Conservation (phyloP, 352 stramenopile species). For the Aphanomyces cochlioides region DNA sequence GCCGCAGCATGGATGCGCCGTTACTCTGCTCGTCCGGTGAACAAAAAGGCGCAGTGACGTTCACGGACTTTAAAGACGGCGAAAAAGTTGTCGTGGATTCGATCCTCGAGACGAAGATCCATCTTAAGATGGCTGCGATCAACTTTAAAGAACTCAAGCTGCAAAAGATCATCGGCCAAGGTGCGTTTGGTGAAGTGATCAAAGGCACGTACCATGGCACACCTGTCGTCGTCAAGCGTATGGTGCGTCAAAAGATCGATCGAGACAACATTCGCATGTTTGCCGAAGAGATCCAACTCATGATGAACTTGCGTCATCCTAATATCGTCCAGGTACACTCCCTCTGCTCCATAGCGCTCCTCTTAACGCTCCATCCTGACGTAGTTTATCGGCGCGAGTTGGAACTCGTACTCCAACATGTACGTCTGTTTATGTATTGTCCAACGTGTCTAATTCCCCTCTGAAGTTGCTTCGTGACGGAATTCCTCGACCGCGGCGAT, state of each 20-base stretch:
- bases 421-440: constrained; percentile 39
- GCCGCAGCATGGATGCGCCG: too few species aligned
- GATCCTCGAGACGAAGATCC: constrained; percentile 86
- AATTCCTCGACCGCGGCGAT: constrained; percentile 82
- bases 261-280: constrained; percentile 87
- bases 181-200: constrained; percentile 84
- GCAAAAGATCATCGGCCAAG: constrained; percentile 83
- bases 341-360: background rate
- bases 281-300: constrained; percentile 85
- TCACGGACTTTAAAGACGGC: constrained; percentile 80
- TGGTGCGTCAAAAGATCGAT: constrained; percentile 87
- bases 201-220: constrained; percentile 87
- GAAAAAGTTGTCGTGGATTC: constrained; percentile 85
- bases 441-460: background rate
- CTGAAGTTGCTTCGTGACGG: constrained; percentile 80
- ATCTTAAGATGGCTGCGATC: constrained; percentile 83
- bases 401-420: constrained; percentile 91
- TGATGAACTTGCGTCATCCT: constrained; percentile 86
- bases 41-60: constrained; percentile 55
- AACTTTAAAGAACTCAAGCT: constrained; percentile 87
- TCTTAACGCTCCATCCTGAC: background rate
- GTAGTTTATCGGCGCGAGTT: constrained; percentile 86
- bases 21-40: too few species aligned
- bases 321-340: constrained; percentile 73
- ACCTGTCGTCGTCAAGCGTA: constrained; percentile 83